Evolutionary conservation across 1,284 basidiomycete genomes (phyloP), one percentile per base, ranked within the genome.

Genomic region (Naganishia sp.): DNA sequence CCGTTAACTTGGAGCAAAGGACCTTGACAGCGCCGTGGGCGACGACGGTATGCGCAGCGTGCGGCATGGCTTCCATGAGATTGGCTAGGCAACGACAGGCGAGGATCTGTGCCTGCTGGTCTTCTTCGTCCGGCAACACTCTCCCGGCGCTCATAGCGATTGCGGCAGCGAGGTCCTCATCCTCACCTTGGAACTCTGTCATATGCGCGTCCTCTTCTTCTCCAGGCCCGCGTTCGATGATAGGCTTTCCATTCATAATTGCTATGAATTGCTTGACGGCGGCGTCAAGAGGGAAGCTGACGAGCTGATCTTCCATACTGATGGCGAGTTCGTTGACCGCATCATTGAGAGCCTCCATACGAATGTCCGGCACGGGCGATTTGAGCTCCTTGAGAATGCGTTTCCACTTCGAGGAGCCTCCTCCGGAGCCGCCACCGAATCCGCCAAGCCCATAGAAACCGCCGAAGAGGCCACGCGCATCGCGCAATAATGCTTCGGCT

Each of bases 291-390:
- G 91, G 92, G 81, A 99, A 95, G 44, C 90, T 94, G 16, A 92
- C 90, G 49, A 99, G 83, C 0, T 93, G 97, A 78, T 99, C 96
- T 80, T 99, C 95, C 7, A 93, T 98, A 79, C 92, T 93, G 80
- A 99, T 94, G 70, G 92, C 92, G 65, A 99, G 87, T 52, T 97
- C 79, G 77, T 99, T 96, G 76, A 90, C 93, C 64, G 97, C 86
- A 75, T 99, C 95, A 75, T 97, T 93, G 16, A 99, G 83, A 3
- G 94, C 93, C 57, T 94, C 82, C 59, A 97, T 86, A 54, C 92
- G 87, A 31, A 88, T 90, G 0, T 90, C 88, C 6, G 88, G 84
- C 75, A 89, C 89, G 25, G 88, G 88, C 21, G 86, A 82, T 77
- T 92, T 92, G 83, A 97, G 91, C 76, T 92, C 90, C 77, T 85